Conservation (phyloP, 164 flowering plant genomes). For the Brasenia schreberi region DNA sequence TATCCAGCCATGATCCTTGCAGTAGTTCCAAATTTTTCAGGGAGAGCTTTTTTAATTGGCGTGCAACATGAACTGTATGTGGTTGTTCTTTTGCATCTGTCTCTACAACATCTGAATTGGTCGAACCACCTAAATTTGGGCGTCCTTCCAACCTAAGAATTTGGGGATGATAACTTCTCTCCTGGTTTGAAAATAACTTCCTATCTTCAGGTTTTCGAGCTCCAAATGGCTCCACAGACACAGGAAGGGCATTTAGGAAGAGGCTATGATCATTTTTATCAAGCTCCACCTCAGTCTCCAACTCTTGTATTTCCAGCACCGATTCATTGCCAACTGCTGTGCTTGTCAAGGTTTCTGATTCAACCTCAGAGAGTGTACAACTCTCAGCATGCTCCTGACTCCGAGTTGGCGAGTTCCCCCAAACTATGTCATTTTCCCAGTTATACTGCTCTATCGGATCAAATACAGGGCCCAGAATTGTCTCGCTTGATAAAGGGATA, state of each 20-base stretch:
- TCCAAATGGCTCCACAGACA: slow-evolving; percentile 49
- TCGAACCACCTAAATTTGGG: slow-evolving; percentile 18
- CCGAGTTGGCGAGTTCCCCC: slow-evolving; percentile 49
- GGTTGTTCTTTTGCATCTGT: slow-evolving; percentile 19
- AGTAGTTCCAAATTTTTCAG: slow-evolving; percentile 48
- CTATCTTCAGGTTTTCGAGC: slow-evolving; percentile 22
- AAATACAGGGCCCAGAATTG: slow-evolving; percentile 23
- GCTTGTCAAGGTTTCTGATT: neutral
- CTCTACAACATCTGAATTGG: slow-evolving; percentile 13
- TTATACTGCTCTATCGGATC: slow-evolving; percentile 76
- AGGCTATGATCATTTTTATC: slow-evolving; percentile 23
- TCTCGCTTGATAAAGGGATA: slow-evolving; percentile 22
- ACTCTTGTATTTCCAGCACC: neutral
- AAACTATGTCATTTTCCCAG: slow-evolving; percentile 81
- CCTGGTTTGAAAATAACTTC: slow-evolving; percentile 8
- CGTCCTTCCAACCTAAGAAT: slow-evolving; percentile 63
- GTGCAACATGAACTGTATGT: slow-evolving; percentile 22
- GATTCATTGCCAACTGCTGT: neutral
- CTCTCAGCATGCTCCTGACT: slow-evolving; percentile 10
- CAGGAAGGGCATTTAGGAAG: slow-evolving; percentile 17
- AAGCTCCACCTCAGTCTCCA: neutral
- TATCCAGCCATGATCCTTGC: slow-evolving; percentile 78
- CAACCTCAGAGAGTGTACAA: neutral
- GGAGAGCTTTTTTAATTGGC: slow-evolving; percentile 35
- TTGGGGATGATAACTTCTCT: slow-evolving; percentile 59